phyloP scores from a whole-genome alignment of 148 eudicot genomes.

The Rhododendron griersonianum region DNA sequence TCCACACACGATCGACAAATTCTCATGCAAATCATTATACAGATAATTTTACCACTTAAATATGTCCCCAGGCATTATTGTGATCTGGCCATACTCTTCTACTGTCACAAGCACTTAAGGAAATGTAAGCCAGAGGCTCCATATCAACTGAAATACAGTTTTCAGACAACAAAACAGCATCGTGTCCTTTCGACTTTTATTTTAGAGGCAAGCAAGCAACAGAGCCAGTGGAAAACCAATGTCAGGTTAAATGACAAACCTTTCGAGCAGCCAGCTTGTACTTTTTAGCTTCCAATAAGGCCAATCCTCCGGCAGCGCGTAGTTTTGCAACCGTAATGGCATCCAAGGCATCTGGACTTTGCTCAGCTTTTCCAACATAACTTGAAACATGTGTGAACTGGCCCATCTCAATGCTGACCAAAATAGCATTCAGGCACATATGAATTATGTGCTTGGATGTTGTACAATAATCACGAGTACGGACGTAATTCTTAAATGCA shows the following conservation, averaged over 20 bases:
- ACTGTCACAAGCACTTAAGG: background rate
- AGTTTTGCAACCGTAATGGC: slow-evolving; percentile 62
- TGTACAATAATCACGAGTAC: slow-evolving; percentile 99
- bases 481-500: slow-evolving; percentile 85
- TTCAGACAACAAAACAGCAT: background rate
- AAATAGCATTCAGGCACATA: slow-evolving; percentile 89
- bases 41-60: background rate
- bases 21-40: background rate
- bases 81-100: background rate
- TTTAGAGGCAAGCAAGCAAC: background rate
- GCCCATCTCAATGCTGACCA: slow-evolving; percentile 95
- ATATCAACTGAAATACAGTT: slow-evolving; percentile 3
- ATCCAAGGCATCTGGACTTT: slow-evolving; percentile 58
- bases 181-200: background rate
- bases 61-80: background rate
- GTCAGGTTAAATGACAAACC: slow-evolving; percentile 39
- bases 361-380: slow-evolving; percentile 92
- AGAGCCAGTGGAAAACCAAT: background rate
- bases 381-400: slow-evolving; percentile 89
- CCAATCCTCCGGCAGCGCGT: slow-evolving; percentile 85
- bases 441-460: slow-evolving; percentile 81
- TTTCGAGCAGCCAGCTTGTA: slow-evolving; percentile 94
- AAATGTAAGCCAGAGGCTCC: slow-evolving; percentile 1
- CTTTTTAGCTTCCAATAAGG: slow-evolving; percentile 67
- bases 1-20: background rate